Evolutionary conservation across 1,139 yeast genomes (phyloP), one percentile per base, ranked within the genome.

Genomic region (Sugiyamaella grinbergsii): DNA sequence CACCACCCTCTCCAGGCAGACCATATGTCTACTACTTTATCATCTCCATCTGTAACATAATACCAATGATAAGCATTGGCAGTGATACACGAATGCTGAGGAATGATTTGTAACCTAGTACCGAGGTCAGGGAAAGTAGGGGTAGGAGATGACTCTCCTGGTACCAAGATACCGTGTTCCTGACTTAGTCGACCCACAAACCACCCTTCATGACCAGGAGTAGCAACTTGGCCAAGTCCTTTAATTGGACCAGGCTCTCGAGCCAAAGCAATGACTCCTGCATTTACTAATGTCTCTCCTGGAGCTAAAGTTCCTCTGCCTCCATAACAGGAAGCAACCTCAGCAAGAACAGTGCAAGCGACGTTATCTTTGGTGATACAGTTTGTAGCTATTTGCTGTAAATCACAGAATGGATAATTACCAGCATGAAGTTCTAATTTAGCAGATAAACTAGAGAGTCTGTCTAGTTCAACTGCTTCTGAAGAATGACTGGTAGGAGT

Each of bases 401-500:
- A 69, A 64, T 86, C 94, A 61, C 85, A 81, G 60, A 83, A 78
- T 2, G 84, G 77, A 61, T 83, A 85, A 63, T 85, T 85, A 11
- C 95, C 95, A 13, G 93, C 93, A 64, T 86, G 95, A 16, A 86
- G 66, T 60, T 86, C 95, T 47, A 86, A 69, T 1, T 65, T 65
- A 65, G 22, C 80, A 3, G 49, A 45, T 28, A 61, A 45, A 29
- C 44, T 46, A 15, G 40, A 50, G 68, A 54, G 41, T 66, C 72
- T 28, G 73, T 55, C 62, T 64, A 53, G 33, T 37, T 61, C 62
- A n/a, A 59, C 47, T 15, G 47, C 19, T 52, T 72, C 74, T 2
- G 85, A 73, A 0, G 88, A 80, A 60, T 83, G 89, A 1, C 87
- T 82, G 0, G 94, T 86, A 40, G 94, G 94, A 0, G 95, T 85